A percentile compares a stretch with the other conserved stretches of the same genome.
phyloP scores from a whole-genome alignment of 1,284 basidiomycete species.

The Ceratobasidium sp. region DNA sequence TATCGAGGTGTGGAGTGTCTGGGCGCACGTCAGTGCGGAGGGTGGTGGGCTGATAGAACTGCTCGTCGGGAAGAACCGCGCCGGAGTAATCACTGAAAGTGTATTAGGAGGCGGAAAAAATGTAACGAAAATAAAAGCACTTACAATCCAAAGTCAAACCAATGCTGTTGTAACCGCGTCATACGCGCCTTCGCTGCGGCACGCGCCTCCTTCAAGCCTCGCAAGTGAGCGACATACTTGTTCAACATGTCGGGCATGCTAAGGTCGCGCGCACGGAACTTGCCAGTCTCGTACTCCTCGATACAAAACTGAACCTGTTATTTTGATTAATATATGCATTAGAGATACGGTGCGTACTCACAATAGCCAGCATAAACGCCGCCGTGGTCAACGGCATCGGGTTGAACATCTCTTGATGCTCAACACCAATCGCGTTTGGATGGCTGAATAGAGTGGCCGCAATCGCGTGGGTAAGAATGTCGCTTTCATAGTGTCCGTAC shows the following conservation, averaged over 20 bases:
- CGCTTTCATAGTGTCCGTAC: constrained; percentile 9
- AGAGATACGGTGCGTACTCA: not conserved
- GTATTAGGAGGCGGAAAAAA: not conserved
- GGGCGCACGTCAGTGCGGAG: not conserved
- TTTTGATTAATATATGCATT: not conserved
- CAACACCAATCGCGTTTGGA: not conserved
- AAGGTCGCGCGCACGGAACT: constrained; percentile 7
- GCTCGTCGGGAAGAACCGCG: not conserved
- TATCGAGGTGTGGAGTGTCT: not conserved
- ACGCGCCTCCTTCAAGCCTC: constrained; percentile 13
- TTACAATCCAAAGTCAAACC: constrained; percentile 17
- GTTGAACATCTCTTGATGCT: not conserved
- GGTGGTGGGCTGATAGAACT: not conserved
- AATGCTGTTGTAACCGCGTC: not conserved
- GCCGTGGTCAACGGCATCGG: not conserved
- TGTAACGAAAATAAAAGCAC: too few species aligned
- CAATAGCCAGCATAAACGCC: not conserved
- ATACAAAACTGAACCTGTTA: not conserved
- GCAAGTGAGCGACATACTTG: constrained; percentile 16
- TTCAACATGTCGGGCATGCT: constrained; percentile 17
- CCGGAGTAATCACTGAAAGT: not conserved
- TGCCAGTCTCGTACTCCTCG: not conserved
- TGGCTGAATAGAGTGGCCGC: not conserved
- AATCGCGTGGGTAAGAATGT: not conserved
- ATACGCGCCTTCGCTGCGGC: not conserved